Base-by-base conservation (phyloP, 2,329 filamentous ascomycete species). In the Xylariaceae sp. region DNA sequence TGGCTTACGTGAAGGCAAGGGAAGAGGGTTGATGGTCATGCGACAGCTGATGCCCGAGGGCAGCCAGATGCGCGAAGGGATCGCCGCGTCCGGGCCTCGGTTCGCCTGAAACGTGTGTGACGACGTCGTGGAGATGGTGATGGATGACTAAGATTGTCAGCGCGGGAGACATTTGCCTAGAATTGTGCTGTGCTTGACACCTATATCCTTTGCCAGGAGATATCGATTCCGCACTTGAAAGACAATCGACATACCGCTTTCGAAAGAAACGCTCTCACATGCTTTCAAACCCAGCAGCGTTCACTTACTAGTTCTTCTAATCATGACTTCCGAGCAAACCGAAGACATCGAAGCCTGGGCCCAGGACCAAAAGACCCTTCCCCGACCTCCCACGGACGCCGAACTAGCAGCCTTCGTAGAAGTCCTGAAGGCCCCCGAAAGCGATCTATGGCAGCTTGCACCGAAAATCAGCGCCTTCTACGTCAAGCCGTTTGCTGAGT, bases 401-500 rank as follows among this genome's bases (percentile, higher is more conserved):
- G 61, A 63, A 49, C 23, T 56, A 18, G 48, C 30, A 18, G 56
- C 55, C 13, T 63, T 57, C 48, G 18, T 47, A 8, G 48, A 63
- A 17, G 53, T 63, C 11, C 37, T 63, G 42, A 51, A 52, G 3
- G 58, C 52, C 10, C 49, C 61, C 2, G 8, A 13, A 4, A 47
- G 49, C 30, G 58, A 63, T 9, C 52, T 63, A 34, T 58, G 53
- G 58, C 49, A 50, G 4, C 56, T 60, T 18, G 61, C 61, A 44
- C 54, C 49, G 18, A 55, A 51, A 34, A 44, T 63, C 17, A 56
- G 47, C 35, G 15, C 49, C n/a, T 35, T 57, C 18, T 56, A 58
- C 37, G 56, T 63, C 35, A 58, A 63, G 51, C 58, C 61, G 11
- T 53, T 63, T 3, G 61, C 44, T 6, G 51, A 63, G 10, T 55